These are phyloP conservation scores for Geotrichum klebahnii DNA, from an alignment of 1,139 yeast species.

Conservation along the genomic window DNA sequence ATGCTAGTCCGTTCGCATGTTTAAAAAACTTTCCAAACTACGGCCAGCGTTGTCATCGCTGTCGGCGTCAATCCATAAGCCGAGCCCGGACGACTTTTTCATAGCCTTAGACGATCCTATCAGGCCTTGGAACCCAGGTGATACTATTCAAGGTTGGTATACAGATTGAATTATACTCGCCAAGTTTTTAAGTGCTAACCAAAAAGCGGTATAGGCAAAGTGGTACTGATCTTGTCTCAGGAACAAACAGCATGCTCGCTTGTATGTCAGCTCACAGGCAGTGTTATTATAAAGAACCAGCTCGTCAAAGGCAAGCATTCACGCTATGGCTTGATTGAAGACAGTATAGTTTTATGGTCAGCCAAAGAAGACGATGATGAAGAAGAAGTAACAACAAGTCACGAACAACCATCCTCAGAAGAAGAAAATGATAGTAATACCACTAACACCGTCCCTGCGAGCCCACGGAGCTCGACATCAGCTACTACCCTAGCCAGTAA, in stretches of 20 bases:
- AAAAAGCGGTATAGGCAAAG: slow-evolving; percentile 33
- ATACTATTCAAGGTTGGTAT: slow-evolving; percentile 57
- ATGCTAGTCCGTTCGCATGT: no score
- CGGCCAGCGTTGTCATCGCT: slow-evolving; percentile 22
- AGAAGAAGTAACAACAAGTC: no score
- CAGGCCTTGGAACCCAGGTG: slow-evolving; percentile 62
- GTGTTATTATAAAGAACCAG: slow-evolving; percentile 43
- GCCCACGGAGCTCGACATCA: no score
- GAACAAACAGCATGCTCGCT: slow-evolving; percentile 30
- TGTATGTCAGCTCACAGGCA: slow-evolving; percentile 34
- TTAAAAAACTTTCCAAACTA: slow-evolving; percentile 23
- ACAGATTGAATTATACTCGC: background rate
- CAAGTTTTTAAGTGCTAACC: background rate
- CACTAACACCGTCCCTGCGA: no score
- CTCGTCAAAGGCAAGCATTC: slow-evolving; percentile 36
- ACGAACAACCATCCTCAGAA: background rate
- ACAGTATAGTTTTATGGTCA: slow-evolving; percentile 66
- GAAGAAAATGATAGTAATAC: background rate
- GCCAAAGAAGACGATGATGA: slow-evolving; percentile 33
- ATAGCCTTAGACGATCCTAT: slow-evolving; percentile 71
- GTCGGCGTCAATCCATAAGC: slow-evolving; percentile 36
- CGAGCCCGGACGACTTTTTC: slow-evolving; percentile 54
- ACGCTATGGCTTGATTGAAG: slow-evolving; percentile 53
- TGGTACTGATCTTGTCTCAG: slow-evolving; percentile 34
- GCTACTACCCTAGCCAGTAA: slow-evolving; percentile 23